Conservation (phyloP, 768 basidiomycete genomes). For the Trametes elegans region DNA sequence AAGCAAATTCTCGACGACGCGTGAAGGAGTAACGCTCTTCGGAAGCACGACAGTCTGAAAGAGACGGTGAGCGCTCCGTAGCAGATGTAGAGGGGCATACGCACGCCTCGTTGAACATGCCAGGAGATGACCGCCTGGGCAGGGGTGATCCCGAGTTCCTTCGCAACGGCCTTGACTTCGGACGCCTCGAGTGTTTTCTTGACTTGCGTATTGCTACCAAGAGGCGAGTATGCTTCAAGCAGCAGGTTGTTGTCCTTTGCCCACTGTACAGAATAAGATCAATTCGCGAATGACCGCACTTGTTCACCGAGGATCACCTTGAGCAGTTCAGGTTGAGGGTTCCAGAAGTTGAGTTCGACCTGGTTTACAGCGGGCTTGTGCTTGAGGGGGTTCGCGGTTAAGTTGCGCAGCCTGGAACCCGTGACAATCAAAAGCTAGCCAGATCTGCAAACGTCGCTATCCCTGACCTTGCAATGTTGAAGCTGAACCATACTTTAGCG, state of each 20-base stretch:
- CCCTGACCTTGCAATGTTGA: constrained; percentile 52
- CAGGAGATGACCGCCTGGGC: constrained; percentile 75
- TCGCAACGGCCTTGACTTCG: constrained; percentile 57
- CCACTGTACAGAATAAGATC: constrained; percentile 48
- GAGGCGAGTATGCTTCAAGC: constrained; percentile 75
- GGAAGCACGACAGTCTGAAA: constrained; percentile 66
- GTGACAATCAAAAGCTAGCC: background rate
- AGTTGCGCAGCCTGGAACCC: constrained; percentile 48
- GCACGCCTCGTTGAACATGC: constrained; percentile 73
- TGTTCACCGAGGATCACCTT: constrained; percentile 38
- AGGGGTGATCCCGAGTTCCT: constrained; percentile 65
- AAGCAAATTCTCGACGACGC: constrained; percentile 70
- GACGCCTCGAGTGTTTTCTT: constrained; percentile 56
- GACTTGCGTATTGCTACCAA: constrained; percentile 62
- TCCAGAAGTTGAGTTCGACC: constrained; percentile 75
- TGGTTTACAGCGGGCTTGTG: constrained; percentile 72
- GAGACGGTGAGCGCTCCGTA: background rate
- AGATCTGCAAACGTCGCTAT: too few species aligned
- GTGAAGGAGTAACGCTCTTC: constrained; percentile 70
- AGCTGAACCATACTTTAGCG: constrained; percentile 33
- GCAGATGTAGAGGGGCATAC: constrained; percentile 24
- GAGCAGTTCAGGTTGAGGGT: constrained; percentile 75
- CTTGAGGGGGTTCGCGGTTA: constrained; percentile 59
- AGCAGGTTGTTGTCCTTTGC: constrained; percentile 61
- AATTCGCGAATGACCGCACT: too few species aligned